Base-by-base conservation (phyloP, 768 basidiomycete species). In the Trametes cinnabarina region DNA sequence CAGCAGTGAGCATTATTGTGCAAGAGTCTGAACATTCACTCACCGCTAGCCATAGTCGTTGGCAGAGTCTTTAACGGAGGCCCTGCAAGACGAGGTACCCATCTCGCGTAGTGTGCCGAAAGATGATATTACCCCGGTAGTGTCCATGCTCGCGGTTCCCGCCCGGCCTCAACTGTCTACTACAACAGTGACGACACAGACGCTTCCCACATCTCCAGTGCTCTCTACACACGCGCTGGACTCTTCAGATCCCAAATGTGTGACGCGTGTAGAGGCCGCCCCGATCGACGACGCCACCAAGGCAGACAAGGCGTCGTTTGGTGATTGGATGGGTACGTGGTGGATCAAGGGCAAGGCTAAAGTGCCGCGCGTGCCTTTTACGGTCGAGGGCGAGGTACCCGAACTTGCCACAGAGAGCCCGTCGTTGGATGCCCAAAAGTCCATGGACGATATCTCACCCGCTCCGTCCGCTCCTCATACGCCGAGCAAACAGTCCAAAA, bases 291-390 rank as follows among this genome's bases (percentile, higher is more conserved):
- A 58, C 26, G 12, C 48, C 26, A 28, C 23, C 25, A 73, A 68
- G 49, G 66, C 65, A 3, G 78, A 80, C 20, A 71, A 64, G 52
- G 65, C 73, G 9, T 70, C 69, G 3, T 64, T 89, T 46, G 83
- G 86, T 19, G 85, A 87, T 47, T 92, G 90, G 90, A 82, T 91
- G 79, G 88, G 89, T 0, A 83, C 81, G 0, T 88, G 83, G 85
- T 86, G 88, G 79, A 76, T 73, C 17, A 85, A 85, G 67, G 77
- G 81, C 32, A 81, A 72, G 62, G 34, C 53, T 10, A 60, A 51
- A 22, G 57, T 42, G 4, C 35, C 59, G 1, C 55, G 39, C 11
- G 10, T 53, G 9, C 53, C 59, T 0, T 59, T 51, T 35, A 40
- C 57, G 9, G 17, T 34, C 15, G 55, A 56, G 2, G 44, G 22